Base-by-base conservation (phyloP, 495 filamentous ascomycete genomes). In the Schizothecium vesticola region DNA sequence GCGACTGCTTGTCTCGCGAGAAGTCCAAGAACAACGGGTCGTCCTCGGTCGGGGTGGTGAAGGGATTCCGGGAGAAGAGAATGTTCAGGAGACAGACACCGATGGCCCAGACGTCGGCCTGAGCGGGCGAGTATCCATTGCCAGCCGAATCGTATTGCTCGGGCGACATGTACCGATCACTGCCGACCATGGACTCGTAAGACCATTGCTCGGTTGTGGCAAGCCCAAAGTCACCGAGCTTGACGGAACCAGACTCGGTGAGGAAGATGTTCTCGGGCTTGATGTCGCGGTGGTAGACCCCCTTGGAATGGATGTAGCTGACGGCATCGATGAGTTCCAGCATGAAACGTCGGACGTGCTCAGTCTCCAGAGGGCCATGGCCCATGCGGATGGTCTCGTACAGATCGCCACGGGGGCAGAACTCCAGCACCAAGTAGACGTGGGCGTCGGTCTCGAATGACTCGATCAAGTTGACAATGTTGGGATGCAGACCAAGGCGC, bases 241-340 rank as follows among this genome's bases (percentile, higher is more conserved):
- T 99, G 89, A 97, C 91, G 57, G 89, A 85, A 25, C 96, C 94
- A 62, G 88, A 86, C 67, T 93, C 85, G 70, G 87, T 91, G 69
- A 99, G 84, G 80, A 99, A 98, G 79, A 99, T 96, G 81, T 99
- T 99, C 85, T 99, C 95, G 9, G 95, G 95, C 83, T 99, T 99
- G 86, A 99, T 97, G 79, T 99, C 95, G 67, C 95, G 93, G 77
- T 99, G 95, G 79, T 94, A 97, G 72, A 98, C 85, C 68, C 92
- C 93, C 75, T 93, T 93, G 70, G 85, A 81, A 75, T 99, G 95
- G 84, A 97, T 92, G 79, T 91, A 92, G 61, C 92, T 89, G 64
- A 99, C 90, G 56, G 96, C 93, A 75, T 90, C 89, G 63, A 99
- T 84, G 23, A 99, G 87, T 79, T 99, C 89, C 59, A 97, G 82